Conservation (phyloP, 352 stramenopile genomes). For the Globisporangium paddicum region DNA sequence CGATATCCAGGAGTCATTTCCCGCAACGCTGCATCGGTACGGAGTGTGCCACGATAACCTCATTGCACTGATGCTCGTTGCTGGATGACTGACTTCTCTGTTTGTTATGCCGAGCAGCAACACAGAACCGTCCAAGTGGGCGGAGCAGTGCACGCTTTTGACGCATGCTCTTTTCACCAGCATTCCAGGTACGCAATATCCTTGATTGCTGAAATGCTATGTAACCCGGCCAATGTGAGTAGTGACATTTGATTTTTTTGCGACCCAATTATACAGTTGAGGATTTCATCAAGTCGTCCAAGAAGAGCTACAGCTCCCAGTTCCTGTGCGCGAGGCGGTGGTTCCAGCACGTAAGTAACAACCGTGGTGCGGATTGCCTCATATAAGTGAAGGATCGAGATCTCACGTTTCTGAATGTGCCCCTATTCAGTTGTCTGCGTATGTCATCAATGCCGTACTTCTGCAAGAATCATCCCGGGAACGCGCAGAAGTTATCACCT, state of each 20-base stretch:
- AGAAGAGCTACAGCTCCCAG: conserved; percentile 42
- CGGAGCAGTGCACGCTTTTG: conserved; percentile 71
- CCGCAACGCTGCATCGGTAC: conserved; percentile 18
- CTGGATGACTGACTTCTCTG: not conserved
- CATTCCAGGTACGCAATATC: conserved; percentile 49
- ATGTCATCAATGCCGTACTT: conserved; percentile 79
- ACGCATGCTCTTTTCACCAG: conserved; percentile 76
- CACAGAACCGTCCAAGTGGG: conserved; percentile 56
- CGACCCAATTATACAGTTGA: conserved; percentile 34
- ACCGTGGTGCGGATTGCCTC: not conserved
- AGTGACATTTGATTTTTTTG: not conserved
- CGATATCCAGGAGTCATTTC: conserved; percentile 17
- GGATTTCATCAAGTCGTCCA: conserved; percentile 63
- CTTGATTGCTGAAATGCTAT: not conserved
- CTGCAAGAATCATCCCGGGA: conserved; percentile 62
- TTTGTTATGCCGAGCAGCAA: conserved; percentile 23
- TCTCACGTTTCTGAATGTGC: not conserved
- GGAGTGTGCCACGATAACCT: not conserved
- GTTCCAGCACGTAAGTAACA: conserved; percentile 78
- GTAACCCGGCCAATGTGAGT: not conserved
- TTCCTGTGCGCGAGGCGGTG: conserved; percentile 70
- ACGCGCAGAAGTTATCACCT: conserved; percentile 65
- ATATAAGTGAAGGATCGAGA: too few species aligned
- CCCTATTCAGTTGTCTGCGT: conserved; percentile 54
- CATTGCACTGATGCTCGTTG: too few species aligned